A percentile compares a stretch with the other conserved stretches of the same genome.
phyloP scores from a whole-genome alignment of 1,284 basidiomycete species.

The Apiotrichum veenhuisii region DNA sequence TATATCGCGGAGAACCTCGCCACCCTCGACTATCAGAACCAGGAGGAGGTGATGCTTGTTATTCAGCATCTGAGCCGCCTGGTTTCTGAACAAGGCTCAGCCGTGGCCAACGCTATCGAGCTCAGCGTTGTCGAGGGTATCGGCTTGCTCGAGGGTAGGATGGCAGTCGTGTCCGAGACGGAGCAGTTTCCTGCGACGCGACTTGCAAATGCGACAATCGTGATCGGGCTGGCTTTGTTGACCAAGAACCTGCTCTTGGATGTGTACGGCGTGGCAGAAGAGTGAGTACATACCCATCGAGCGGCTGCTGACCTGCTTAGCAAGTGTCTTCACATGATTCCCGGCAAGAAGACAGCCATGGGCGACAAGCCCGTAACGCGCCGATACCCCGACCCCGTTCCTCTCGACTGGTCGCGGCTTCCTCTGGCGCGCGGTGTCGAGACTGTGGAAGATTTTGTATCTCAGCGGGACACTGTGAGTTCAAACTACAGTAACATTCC shows the following conservation, averaged over 20 bases:
- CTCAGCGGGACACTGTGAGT: conserved; percentile 42
- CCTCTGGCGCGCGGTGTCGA: conserved; percentile 31
- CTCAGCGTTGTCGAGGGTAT: conserved; percentile 20
- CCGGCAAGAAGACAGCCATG: conserved; percentile 76
- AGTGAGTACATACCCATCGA: conserved; percentile 55
- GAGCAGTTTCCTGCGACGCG: conserved; percentile 27
- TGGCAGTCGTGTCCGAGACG: conserved; percentile 27
- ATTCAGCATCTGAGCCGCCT: conserved; percentile 74
- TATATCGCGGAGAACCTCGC: conserved; percentile 95
- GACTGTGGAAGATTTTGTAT: conserved; percentile 38
- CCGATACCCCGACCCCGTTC: conserved; percentile 16
- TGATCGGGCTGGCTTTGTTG: conserved; percentile 74
- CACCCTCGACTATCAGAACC: conserved; percentile 85
- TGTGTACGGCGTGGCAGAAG: conserved; percentile 77
- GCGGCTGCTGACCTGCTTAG: conserved; percentile 50
- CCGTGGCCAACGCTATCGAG: conserved; percentile 57
- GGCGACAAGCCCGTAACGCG: conserved; percentile 74
- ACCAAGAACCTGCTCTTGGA: conserved; percentile 77
- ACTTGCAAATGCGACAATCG: conserved; percentile 57
- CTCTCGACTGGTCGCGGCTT: conserved; percentile 30
- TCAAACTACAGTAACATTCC: background rate
- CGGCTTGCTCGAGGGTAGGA: conserved; percentile 23
- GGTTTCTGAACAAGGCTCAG: conserved; percentile 72
- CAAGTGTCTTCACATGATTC: conserved; percentile 71
- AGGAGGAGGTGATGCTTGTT: conserved; percentile 85